phyloP scores from a whole-genome alignment of 2,329 filamentous ascomycete species.

The Cercospora sesami region DNA sequence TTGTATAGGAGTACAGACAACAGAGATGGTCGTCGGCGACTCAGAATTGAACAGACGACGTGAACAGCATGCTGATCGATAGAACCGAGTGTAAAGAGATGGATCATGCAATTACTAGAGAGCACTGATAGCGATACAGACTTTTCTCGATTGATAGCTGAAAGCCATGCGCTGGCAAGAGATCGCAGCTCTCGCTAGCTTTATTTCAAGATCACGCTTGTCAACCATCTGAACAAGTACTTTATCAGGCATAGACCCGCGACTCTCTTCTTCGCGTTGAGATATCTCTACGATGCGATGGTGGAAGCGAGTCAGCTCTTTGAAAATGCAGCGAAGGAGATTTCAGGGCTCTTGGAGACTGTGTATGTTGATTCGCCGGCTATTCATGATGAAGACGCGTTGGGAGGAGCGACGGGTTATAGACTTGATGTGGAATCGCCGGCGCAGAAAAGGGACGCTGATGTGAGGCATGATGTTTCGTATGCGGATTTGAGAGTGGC shows the following conservation, averaged over 20 bases:
- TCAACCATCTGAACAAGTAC: background rate
- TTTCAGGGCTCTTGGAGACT: background rate
- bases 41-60: background rate
- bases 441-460: background rate
- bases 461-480: background rate
- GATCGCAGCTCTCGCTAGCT: background rate
- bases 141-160: background rate
- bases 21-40: background rate
- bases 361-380: slow-evolving; percentile 8
- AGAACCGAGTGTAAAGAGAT: background rate
- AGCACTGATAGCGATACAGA: background rate
- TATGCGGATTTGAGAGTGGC: slow-evolving; percentile 9
- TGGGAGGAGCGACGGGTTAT: background rate
- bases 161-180: background rate
- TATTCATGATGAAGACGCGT: slow-evolving; percentile 3
- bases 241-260: background rate
- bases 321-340: background rate
- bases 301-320: background rate
- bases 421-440: background rate
- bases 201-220: background rate
- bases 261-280: background rate
- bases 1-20: slow-evolving; percentile 1
- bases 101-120: background rate
- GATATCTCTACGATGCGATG: slow-evolving; percentile 4
- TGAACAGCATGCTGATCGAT: background rate